Evolutionary conservation across 495 filamentous ascomycete genomes (phyloP).

Genomic region (Penicillium steckii): DNA sequence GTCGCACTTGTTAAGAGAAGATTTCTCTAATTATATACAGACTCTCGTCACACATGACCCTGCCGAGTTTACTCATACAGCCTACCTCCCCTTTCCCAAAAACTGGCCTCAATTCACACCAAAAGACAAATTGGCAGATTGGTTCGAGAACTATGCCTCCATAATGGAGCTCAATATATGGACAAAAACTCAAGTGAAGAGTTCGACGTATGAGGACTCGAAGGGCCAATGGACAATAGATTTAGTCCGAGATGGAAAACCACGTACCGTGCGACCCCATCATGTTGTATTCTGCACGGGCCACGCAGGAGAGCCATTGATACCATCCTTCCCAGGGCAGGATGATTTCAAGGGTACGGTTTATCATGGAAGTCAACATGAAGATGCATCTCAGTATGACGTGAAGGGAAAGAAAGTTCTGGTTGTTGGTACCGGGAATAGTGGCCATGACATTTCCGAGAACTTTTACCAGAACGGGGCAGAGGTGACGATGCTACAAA

Average conservation of each 20-base stretch:
- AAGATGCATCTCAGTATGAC: constrained; percentile 10
- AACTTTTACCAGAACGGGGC: constrained; percentile 66
- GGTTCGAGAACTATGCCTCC: constrained; percentile 58
- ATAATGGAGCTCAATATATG: constrained; percentile 69
- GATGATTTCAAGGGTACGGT: constrained; percentile 35
- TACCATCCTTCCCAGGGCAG: constrained; percentile 34
- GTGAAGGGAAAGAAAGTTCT: constrained; percentile 58
- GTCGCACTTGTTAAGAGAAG: background rate
- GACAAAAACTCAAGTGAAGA: constrained; percentile 49
- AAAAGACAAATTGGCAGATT: background rate
- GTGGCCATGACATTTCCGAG: constrained; percentile 70
- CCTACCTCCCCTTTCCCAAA: background rate
- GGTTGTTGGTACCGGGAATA: constrained; percentile 71
- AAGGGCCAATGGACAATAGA: constrained; percentile 56
- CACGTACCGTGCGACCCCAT: constrained; percentile 29
- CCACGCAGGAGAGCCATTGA: constrained; percentile 32
- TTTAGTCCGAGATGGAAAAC: constrained; percentile 37
- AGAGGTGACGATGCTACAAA: constrained; percentile 71
- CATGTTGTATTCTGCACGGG: constrained; percentile 36
- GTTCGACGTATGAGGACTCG: constrained; percentile 44
- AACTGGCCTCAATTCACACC: background rate
- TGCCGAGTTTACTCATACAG: background rate
- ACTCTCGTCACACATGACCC: background rate
- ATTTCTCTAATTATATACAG: background rate
- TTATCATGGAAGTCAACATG: constrained; percentile 27